Conservation (phyloP, 148 eudicot species). For the Talinum fruticosum region DNA sequence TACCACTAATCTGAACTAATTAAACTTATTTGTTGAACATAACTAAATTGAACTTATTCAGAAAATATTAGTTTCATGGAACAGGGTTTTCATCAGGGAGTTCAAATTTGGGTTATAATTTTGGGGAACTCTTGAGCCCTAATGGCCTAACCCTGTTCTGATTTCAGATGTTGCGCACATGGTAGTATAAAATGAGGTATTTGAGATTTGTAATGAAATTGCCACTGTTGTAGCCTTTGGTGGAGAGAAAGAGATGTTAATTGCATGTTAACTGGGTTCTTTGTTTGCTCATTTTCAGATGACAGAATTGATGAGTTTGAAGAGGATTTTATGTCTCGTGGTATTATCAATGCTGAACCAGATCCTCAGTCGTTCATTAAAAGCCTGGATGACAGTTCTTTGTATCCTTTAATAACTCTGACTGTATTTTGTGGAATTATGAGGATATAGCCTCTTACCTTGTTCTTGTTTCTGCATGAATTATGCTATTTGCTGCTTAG, state of each 20-base stretch:
- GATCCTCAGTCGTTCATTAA: slow-evolving; percentile 21
- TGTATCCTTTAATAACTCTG: slow-evolving; percentile 55
- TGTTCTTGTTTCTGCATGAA: background rate
- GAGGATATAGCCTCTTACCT: background rate
- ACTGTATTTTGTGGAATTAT: slow-evolving; percentile 1
- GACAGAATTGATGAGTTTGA: slow-evolving; percentile 32
- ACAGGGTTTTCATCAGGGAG: too few relatives aligned
- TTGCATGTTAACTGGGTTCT: background rate
- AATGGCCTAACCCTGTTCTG: background rate
- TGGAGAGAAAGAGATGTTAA: background rate
- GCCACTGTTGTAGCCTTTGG: background rate
- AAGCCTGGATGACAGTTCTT: slow-evolving; percentile 40
- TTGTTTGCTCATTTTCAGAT: slow-evolving; percentile 15
- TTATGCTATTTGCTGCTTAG: background rate
- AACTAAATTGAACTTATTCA: too few relatives aligned
- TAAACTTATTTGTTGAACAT: too few relatives aligned
- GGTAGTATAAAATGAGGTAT: background rate
- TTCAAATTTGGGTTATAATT: background rate
- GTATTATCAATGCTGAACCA: slow-evolving; percentile 23
- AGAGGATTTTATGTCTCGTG: slow-evolving; percentile 35
- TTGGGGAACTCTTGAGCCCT: background rate
- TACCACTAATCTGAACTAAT: too few relatives aligned
- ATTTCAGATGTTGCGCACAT: background rate
- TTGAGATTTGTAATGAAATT: background rate
- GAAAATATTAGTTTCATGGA: too few relatives aligned